phyloP scores from a whole-genome alignment of 169 alveolate genomes.

The Plasmodium billcollinsi region DNA sequence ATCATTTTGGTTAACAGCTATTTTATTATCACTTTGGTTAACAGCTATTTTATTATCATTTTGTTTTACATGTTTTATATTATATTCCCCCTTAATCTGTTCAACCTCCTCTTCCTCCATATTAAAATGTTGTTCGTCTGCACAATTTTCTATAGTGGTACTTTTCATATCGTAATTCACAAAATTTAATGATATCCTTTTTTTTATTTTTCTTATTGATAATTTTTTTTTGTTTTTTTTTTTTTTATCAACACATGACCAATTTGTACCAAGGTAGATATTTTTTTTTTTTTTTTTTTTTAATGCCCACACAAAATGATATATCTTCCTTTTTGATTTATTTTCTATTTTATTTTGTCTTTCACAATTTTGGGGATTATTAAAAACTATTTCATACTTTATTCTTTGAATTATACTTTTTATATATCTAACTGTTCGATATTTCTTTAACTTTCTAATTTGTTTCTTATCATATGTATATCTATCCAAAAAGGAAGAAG shows the following conservation, averaged over 20 bases:
- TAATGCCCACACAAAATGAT: not conserved
- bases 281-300: constrained; percentile 3
- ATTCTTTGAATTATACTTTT: constrained; percentile 14
- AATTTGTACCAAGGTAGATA: no score
- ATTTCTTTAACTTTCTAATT: constrained; percentile 3
- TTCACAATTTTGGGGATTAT: constrained; percentile 6
- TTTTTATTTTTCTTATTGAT: not conserved
- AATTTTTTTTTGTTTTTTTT: not conserved
- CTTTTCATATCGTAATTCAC: no score
- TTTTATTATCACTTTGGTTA: no score
- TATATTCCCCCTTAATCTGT: no score
- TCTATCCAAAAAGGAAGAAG: not conserved
- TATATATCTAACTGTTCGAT: constrained; percentile 12
- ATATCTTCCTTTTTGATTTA: not conserved
- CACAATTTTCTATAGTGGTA: no score
- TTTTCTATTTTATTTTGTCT: not conserved
- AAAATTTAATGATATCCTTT: no score
- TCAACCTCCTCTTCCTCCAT: no score
- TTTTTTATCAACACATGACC: not conserved
- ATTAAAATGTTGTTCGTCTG: no score
- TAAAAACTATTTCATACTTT: not conserved
- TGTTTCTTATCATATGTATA: not conserved
- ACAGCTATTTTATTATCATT: no score
- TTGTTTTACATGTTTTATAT: no score
- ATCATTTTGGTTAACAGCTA: no score